These are phyloP conservation scores for Cytospora schulzeri DNA, from an alignment of 2,329 filamentous ascomycete genomes.

Conservation along the genomic window DNA sequence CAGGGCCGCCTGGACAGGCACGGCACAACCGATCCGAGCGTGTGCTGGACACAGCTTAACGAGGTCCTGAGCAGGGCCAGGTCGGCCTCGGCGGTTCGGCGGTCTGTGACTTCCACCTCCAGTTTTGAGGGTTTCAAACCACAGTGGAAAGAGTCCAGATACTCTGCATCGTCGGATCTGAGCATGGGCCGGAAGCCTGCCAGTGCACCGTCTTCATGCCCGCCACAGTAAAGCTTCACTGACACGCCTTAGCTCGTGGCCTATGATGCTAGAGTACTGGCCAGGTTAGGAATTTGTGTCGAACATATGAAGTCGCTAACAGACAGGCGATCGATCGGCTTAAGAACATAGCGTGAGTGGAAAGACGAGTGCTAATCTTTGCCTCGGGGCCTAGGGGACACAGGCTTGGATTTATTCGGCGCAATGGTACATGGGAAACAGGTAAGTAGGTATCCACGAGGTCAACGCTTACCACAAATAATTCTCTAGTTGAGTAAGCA, in stretches of 20 bases:
- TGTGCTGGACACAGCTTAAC: not conserved
- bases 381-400: too few species aligned
- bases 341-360: not conserved
- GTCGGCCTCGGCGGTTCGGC: too few species aligned
- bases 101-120: not conserved
- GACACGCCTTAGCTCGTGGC: too few species aligned
- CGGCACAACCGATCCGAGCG: not conserved
- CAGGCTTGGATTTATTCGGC: not conserved
- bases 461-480: not conserved
- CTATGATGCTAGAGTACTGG: too few species aligned
- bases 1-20: not conserved
- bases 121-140: not conserved
- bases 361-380: not conserved
- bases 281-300: too few species aligned
- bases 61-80: not conserved
- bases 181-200: too few species aligned
- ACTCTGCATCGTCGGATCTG: too few species aligned
- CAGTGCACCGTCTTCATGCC: not conserved
- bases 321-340: not conserved
- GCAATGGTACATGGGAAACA: not conserved
- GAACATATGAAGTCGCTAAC: not conserved
- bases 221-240: not conserved
- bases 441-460: not conserved
- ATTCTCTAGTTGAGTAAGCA: not conserved
- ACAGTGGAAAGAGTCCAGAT: too few species aligned